Base-by-base conservation (phyloP, 179 eudicot species). In the Silene noctiflora region DNA sequence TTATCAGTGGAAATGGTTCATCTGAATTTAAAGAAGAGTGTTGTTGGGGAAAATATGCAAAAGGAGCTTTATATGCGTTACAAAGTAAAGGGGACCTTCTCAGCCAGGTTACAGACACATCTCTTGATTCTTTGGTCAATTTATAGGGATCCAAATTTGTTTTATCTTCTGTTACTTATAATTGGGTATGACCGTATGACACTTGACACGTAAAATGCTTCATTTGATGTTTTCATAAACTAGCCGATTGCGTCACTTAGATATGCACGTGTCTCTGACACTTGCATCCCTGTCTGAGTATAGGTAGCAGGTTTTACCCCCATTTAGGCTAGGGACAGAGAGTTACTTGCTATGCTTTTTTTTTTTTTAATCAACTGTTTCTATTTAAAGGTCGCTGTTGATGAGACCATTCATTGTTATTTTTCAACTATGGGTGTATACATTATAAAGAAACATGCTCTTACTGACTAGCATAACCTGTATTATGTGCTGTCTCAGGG, bases 21-120 rank as follows among this genome's bases (percentile, higher is more conserved):
- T 39, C 84, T 33, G 83, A 80, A 75, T 33, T 67, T 67, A 55
- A 77, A 33, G 91, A 88, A 72, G 94, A 96, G 77, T 82, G 87
- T 79, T 77, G 78, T 66, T 96, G 99, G 99, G 99, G 98, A 65
- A 86, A 80, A 83, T 96, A 96, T 81, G 97, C 99, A 27, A 84
- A 87, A 84, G 99, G 96, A 77, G 99, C 98, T 77, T 42, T 88
- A 53, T 96, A 96, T 87, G 98, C 98, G 42, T 85, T 96, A 77
- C 92, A 88, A 78, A 79, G 87, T 67, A 87, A 74, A 82, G 94
- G 96, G 75, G 86, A 89, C 82, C 67, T 79, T 83, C 80, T 96
- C 71, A 83, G 64, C 53, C 88, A 84, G 83, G 88, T 86, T 51
- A 75, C 62, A 44, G 33, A 68, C n/a, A 27, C 25, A 29, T 29